Evolutionary conservation across 768 basidiomycete genomes (phyloP), one percentile per base, ranked within the genome.

Genomic region (Dacryopinax spathularia): DNA sequence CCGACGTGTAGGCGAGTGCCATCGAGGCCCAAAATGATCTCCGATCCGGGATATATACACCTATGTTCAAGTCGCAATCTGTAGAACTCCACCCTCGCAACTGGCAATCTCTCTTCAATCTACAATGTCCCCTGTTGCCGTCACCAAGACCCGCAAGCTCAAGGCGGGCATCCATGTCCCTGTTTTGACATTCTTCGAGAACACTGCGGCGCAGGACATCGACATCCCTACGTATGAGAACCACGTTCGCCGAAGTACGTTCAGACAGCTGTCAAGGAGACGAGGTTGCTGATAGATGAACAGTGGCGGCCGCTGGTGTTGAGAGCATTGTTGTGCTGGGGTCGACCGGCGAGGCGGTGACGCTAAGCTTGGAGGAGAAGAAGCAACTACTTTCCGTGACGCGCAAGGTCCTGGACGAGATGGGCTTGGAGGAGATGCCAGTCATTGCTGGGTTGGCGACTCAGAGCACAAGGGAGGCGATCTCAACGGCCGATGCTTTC

Each of bases 381-480:
- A 68, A 64, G 31, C 60, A 67, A 60, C 72, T 75, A 61, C 62
- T 70, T 69, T 25, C 29, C 2, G 13, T 25, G 20, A 72, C 74
- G 4, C 69, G 75, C 9, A 62, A 70, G 31, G 75, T 74, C 0
- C 69, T 76, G 33, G 74, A 77, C 61, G 71, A 73, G 35, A 65
- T 66, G 27, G 72, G 70, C 15, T 65, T 75, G 33, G 36, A 64
- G 2, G 66, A 74, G 36, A 69, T 72, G 2, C 72, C 73, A 9
- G 64, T 76, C 39, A 73, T 77, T 48, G 74, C 68, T 22, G 76
- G 76, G 63, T 73, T 74, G 65, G 72, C 74, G 27, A 72, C 71
- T 1, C 67, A 70, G 31, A 72, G 73, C 27, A 76, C 75, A 22
- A 65, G 69, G 18, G 75, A 69, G 60, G 73, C 75, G 34, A 73